Base-by-base conservation (phyloP, 352 stramenopile genomes). In the Elongisporangium undulatum region DNA sequence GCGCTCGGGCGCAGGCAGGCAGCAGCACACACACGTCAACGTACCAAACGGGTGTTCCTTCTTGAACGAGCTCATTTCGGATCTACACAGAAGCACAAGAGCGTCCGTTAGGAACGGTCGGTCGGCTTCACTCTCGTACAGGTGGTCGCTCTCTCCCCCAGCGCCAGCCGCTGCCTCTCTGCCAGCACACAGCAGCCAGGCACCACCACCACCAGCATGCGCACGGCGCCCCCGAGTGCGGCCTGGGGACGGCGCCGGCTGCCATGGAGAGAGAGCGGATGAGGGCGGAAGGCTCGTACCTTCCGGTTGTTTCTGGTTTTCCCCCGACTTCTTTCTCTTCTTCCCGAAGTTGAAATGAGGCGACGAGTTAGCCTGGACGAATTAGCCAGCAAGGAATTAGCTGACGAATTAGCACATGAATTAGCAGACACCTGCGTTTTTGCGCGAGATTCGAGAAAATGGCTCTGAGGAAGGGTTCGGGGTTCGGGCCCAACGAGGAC, bases 1-100 rank as follows among this genome's bases (percentile, higher is more conserved):
- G 15, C 13, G 38, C 55, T 13, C n/a, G 5, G 13, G 34, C 34
- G 34, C 34, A 45, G 34, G 13, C 34, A 17, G 7, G 1, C 5
- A 38, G 9, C 26, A 12, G 23, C 23, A 26, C 2, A 48, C n/a
- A 21, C 10, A 3, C 26, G 13, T n/a, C 5, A 15, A 71, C 82
- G 59, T 70, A 95, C 86, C 86, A 34, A 93, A 95, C 51, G 85
- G 81, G 64, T 95, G 86, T 67, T 95, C 86, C 77, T 95, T 95
- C 85, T 94, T 95, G 63, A 95, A 95, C 56, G 86, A 95, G 75
- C 85, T 95, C 86, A 94, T 94, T 45, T 15, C 12, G 34, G 34
- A 45, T 45, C 34, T 45, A 45, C 34, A 17, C 34, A 45, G 12
- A 0, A 45, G 34, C 34, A 45, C 34, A 45, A 45, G 34, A 5